Evolutionary conservation across 1,284 basidiomycete genomes (phyloP).

Genomic region (Paramarasmius palmivorus): DNA sequence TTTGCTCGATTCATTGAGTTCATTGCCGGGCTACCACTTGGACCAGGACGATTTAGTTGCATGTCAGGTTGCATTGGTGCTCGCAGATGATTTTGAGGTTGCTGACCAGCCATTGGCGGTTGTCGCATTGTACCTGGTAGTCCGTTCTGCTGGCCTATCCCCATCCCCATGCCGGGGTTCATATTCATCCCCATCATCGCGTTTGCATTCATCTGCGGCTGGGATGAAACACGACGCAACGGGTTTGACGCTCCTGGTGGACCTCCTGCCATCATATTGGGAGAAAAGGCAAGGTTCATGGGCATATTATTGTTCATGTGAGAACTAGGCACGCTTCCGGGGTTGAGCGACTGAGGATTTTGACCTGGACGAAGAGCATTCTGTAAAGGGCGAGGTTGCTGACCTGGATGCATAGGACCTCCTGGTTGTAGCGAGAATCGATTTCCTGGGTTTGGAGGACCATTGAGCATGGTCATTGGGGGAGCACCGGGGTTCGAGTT

Average conservation of each 20-base stretch:
- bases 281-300: slow-evolving; percentile 5
- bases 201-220: slow-evolving; percentile 40
- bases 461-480: slow-evolving; percentile 41
- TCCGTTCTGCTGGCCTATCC: slow-evolving; percentile 14
- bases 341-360: slow-evolving; percentile 37
- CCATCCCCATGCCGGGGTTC: slow-evolving; percentile 29
- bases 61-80: slow-evolving; percentile 1
- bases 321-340: slow-evolving; percentile 28
- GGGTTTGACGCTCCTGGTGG: slow-evolving; percentile 20
- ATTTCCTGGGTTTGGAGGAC: slow-evolving; percentile 18
- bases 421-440: slow-evolving; percentile 19
- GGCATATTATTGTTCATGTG: slow-evolving; percentile 33
- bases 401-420: slow-evolving; percentile 19
- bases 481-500: slow-evolving; percentile 36
- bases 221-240: slow-evolving; percentile 54
- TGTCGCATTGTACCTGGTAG: neutral
- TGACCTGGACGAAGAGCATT: slow-evolving; percentile 32
- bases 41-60: slow-evolving; percentile 5
- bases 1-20: slow-evolving; percentile 33
- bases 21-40: slow-evolving; percentile 29
- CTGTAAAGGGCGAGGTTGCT: slow-evolving; percentile 21
- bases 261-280: no score
- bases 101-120: neutral
- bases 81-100: neutral
- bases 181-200: slow-evolving; percentile 15